These are phyloP conservation scores for Leishmania lainsoni DNA, from an alignment of 208 protist genomes.

Conservation along the genomic window DNA sequence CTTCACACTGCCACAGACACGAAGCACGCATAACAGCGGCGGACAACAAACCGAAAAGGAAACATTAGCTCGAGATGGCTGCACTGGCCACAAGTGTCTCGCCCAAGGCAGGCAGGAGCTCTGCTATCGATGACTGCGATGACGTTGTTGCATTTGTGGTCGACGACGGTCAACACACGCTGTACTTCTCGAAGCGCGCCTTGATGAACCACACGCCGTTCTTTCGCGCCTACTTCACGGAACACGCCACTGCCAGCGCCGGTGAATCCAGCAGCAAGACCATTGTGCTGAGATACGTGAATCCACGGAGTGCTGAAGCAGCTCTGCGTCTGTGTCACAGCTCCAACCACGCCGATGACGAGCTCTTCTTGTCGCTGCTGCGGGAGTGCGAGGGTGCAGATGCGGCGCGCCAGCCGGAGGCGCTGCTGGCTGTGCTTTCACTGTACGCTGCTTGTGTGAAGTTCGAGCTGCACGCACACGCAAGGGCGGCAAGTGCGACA, in stretches of 20 bases:
- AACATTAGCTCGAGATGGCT: neutral
- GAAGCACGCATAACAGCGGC: neutral
- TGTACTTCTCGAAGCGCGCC: constrained; percentile 23
- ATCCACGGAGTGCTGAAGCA: constrained; percentile 26
- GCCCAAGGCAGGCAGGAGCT: neutral
- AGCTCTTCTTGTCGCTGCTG: constrained; percentile 25
- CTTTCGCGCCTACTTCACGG: constrained; percentile 22
- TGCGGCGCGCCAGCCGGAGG: neutral
- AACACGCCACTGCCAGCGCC: neutral
- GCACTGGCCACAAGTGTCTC: neutral
- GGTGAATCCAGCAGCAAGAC: neutral
- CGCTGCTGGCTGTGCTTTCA: constrained; percentile 24
- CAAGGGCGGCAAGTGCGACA: neutral
- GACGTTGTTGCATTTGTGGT: constrained; percentile 28
- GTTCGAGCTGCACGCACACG: constrained; percentile 38
- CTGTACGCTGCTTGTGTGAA: constrained; percentile 35
- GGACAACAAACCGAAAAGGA: neutral
- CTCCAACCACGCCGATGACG: constrained; percentile 23
- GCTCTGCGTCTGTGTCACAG: constrained; percentile 32
- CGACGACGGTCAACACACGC: constrained; percentile 2
- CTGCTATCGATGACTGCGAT: neutral
- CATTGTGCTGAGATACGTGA: constrained; percentile 26
- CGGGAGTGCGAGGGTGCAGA: neutral
- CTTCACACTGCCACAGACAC: neutral
- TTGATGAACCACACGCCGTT: constrained; percentile 22